These are phyloP conservation scores for Pseudozyma tsukubaensis DNA, from an alignment of 1,284 basidiomycete species.

Conservation along the genomic window DNA sequence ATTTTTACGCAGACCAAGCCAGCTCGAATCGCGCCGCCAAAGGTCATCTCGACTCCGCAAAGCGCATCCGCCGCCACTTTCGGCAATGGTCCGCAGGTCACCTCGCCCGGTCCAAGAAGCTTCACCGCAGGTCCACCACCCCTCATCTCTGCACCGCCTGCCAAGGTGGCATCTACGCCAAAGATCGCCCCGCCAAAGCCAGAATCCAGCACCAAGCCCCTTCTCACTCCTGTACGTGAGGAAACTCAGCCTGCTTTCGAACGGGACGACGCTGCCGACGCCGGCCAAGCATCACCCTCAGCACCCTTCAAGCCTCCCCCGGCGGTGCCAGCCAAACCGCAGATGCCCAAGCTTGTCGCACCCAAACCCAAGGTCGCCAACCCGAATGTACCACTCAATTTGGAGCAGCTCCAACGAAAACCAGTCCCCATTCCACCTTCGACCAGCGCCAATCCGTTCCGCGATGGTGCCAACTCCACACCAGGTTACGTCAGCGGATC, in stretches of 20 bases:
- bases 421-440: slow-evolving; percentile 34
- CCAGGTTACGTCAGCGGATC: slow-evolving; percentile 32
- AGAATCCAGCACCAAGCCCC: slow-evolving; percentile 39
- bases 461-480: slow-evolving; percentile 33
- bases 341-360: slow-evolving; percentile 48
- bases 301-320: slow-evolving; percentile 33
- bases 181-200: slow-evolving; percentile 39
- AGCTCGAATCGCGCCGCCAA: slow-evolving; percentile 35
- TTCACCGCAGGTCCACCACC: slow-evolving; percentile 29
- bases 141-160: slow-evolving; percentile 3
- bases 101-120: slow-evolving; percentile 38
- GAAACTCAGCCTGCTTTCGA: slow-evolving; percentile 14
- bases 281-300: background rate
- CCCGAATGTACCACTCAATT: slow-evolving; percentile 42
- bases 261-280: slow-evolving; percentile 9
- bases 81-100: slow-evolving; percentile 29
- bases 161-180: background rate
- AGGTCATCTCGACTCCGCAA: slow-evolving; percentile 32
- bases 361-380: slow-evolving; percentile 48
- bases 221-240: slow-evolving; percentile 49
- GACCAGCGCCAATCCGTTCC: slow-evolving; percentile 47
- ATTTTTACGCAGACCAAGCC: slow-evolving; percentile 64
- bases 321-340: slow-evolving; percentile 50
- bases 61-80: slow-evolving; percentile 42
- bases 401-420: slow-evolving; percentile 38